phyloP scores from a whole-genome alignment of 441 rosid genomes.

The Syzygium syzygioides region DNA sequence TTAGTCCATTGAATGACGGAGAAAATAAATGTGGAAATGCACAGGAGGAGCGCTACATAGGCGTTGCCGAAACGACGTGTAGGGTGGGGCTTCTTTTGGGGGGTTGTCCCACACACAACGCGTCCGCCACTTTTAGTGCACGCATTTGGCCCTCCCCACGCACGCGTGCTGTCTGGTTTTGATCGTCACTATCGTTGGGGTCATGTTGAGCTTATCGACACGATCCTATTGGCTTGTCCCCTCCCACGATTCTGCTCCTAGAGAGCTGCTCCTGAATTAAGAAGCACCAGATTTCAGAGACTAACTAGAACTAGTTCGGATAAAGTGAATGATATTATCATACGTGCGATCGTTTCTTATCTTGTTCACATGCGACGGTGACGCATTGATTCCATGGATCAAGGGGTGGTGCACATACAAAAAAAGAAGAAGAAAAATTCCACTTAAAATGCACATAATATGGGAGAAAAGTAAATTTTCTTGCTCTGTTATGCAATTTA shows the following conservation, averaged over 20 bases:
- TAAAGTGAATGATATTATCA: neutral
- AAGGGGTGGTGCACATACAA: neutral
- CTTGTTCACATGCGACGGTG: neutral
- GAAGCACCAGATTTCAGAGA: neutral
- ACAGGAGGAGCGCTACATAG: fast-evolving
- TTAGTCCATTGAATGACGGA: neutral
- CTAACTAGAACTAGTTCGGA: neutral
- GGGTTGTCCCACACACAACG: neutral
- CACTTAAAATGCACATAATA: neutral
- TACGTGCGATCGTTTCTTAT: neutral
- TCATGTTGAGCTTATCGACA: neutral
- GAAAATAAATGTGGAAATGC: neutral
- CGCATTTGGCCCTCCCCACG: neutral
- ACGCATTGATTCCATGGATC: neutral
- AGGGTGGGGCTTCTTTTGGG: neutral
- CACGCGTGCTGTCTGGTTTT: neutral
- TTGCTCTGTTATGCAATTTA: neutral
- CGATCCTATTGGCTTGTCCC: neutral
- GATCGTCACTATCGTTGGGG: neutral
- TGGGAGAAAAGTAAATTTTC: conserved; percentile 19
- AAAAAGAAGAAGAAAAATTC: neutral
- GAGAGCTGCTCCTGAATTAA: neutral
- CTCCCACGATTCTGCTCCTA: neutral
- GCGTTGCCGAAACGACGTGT: neutral
- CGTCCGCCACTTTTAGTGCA: neutral